These are phyloP conservation scores for Fusarium liriodendri DNA, from an alignment of 2,329 filamentous ascomycete species.

Conservation along the genomic window DNA sequence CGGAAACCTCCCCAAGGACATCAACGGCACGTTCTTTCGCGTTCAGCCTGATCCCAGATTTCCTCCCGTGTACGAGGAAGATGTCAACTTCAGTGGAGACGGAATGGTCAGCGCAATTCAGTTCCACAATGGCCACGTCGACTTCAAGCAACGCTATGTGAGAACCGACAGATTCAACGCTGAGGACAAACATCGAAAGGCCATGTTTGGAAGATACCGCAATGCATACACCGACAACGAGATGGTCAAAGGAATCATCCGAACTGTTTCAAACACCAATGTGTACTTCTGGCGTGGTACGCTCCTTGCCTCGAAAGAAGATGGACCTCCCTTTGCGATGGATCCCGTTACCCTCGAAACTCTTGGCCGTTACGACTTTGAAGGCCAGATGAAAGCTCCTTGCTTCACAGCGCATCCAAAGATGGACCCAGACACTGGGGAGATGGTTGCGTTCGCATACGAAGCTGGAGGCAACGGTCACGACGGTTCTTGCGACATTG, in stretches of 20 bases:
- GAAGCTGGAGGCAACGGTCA: constrained; percentile 14
- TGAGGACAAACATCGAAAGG: neutral
- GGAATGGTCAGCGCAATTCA: constrained; percentile 18
- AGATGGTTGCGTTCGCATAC: constrained; percentile 9
- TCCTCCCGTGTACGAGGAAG: constrained; percentile 16
- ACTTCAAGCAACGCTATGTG: constrained; percentile 19
- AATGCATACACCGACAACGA: constrained; percentile 19
- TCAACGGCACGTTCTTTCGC: constrained; percentile 29
- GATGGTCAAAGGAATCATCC: constrained; percentile 3
- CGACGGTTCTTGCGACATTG: constrained; percentile 4
- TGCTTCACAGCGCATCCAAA: constrained; percentile 23
- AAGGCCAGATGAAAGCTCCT: constrained; percentile 8
- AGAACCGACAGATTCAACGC: constrained; percentile 8
- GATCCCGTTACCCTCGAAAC: constrained; percentile 21
- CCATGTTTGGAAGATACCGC: constrained; percentile 23
- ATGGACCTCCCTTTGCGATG: constrained; percentile 9
- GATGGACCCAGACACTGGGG: neutral
- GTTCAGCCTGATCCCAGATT: constrained; percentile 25
- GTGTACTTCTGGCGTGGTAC: constrained; percentile 14
- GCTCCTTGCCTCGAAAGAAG: constrained; percentile 19
- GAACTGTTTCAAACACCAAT: constrained; percentile 21
- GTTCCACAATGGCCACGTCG: constrained; percentile 5
- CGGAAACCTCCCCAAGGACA: constrained; percentile 5
- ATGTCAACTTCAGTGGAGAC: constrained; percentile 27
- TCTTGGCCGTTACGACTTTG: constrained; percentile 1